Evolutionary conservation across 2,329 filamentous ascomycete genomes (phyloP).

Genomic region (Alternaria sp.): DNA sequence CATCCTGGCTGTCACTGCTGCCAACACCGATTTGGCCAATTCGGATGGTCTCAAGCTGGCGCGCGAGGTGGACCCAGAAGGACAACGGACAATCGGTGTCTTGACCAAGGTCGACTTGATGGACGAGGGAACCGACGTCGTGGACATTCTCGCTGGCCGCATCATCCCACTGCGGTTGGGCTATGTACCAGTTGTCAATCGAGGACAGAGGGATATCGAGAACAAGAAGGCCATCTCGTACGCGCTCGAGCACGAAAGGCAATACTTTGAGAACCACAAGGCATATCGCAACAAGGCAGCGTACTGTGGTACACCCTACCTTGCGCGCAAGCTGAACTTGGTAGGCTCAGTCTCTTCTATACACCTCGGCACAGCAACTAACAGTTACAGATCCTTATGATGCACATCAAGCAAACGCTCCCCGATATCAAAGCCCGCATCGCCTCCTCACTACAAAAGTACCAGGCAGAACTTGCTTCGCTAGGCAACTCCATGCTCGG

Average conservation of each 20-base stretch:
- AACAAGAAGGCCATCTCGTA: slow-evolving; percentile 94
- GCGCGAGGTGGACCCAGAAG: slow-evolving; percentile 94
- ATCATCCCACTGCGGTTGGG: slow-evolving; percentile 94
- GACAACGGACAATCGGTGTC: slow-evolving; percentile 96
- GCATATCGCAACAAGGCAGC: slow-evolving; percentile 98
- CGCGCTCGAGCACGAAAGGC: slow-evolving; percentile 91
- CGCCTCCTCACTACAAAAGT: slow-evolving; percentile 91
- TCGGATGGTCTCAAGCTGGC: slow-evolving; percentile 97
- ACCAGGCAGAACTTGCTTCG: slow-evolving; percentile 77
- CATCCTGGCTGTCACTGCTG: slow-evolving; percentile 92
- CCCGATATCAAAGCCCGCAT: slow-evolving; percentile 99
- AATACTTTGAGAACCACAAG: slow-evolving; percentile 98
- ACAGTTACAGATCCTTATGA: slow-evolving; percentile 82
- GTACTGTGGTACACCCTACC: slow-evolving; percentile 97
- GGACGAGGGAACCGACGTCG: slow-evolving; percentile 97
- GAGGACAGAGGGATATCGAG: slow-evolving; percentile 97
- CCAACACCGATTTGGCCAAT: slow-evolving; percentile 98
- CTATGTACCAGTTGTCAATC: slow-evolving; percentile 97
- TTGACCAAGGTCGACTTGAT: slow-evolving; percentile 98
- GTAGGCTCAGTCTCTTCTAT: slow-evolving; percentile 46
- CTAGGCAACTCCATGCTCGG: slow-evolving; percentile 94
- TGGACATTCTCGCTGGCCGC: slow-evolving; percentile 95
- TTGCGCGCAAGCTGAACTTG: slow-evolving; percentile 94
- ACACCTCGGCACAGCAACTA: slow-evolving; percentile 21
- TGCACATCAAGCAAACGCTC: slow-evolving; percentile 99